Base-by-base conservation (phyloP, 257 asterid species). In the Solanum acaule region DNA sequence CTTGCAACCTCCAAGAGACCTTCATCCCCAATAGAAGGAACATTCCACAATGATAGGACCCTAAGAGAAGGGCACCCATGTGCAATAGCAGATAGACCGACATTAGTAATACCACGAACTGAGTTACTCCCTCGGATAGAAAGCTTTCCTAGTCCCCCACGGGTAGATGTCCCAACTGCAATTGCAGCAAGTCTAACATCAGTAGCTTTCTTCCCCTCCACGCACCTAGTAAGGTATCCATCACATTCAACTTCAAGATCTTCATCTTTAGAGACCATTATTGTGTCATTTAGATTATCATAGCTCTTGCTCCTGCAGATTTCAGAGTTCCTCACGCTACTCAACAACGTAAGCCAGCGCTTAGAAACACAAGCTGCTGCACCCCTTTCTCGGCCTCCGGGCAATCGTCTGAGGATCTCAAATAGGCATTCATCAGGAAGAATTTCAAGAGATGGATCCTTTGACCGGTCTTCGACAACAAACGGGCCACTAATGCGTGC, bases 391-490 rank as follows among this genome's bases (percentile, higher is more conserved):
- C 84, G 93, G 20, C 98, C 98, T 34, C 96, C 94, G 0, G 95
- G 90, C 90, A 97, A 78, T 84, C 88, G 97, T 34, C 93, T 91
- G 88, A 97, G 92, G 95, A 97, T 94, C 96, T 97, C 99, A 10
- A 93, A 94, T 42, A 97, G 88, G 93, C 99, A 97, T 87, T 96
- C 98, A 27, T 97, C 96, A 0, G 99, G 99, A 85, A 97, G 99
- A 18, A 79, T 84, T 14, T 97, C 96, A 25, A 96, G 94, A 72
- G 99, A 93, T 38, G 95, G 95, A 35, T 85, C 91, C 76, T 90
- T 91, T 84, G 90, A 1, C 7, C 63, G 83, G 70, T 92, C 87
- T 59, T 90, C 88, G 22, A 90, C 56, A 79, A 90, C 70, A 73
- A 90, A 91, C 6, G 98, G 94, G 86, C 92, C 92, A 29, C 89